Evolutionary conservation across 305 asterid species (phyloP), one percentile per base, ranked within the genome.

Genomic region (Solanum aculeatissimum): DNA sequence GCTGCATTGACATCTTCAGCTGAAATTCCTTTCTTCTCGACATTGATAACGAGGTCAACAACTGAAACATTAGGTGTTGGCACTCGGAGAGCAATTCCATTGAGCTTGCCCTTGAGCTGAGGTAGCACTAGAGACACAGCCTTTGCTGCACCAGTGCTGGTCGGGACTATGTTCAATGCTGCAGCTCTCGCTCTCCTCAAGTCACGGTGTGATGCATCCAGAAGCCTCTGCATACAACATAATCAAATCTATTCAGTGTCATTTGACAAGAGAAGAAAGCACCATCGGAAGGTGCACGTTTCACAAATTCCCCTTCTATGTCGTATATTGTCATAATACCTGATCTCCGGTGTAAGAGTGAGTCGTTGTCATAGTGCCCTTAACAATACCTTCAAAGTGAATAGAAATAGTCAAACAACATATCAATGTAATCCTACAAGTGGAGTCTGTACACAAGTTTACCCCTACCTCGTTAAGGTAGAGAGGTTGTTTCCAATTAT

Each of bases 321-420:
- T 21, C 8, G 6, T 49, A 7, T 6, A 45, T 29, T 7, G 32
- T 70, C 23, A 71, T 86, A 35, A 35, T 89, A 95, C 98, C 95
- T 95, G 98, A 90, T 96, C 99, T 65, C 99, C 98, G 10, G 99
- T 96, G 93, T 95, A 96, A 18, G 99, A 96, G 89, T 95, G 99
- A 19, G 99, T 96, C 65, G 98, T 96, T 77, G 98, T 96, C 99
- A 96, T 96, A 27, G 98, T 96, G 62, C 98, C 99, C 92, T 96
- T 96, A 80, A 92, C 98, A 85, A 96, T 96, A 79, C 99, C 99
- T 94, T 90, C 86, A 90, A 85, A 87, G 32, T 29, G 18, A 74
- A 82, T 19, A 7, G 21, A 23, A 62, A 63, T 47, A 29, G 10
- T 66, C 79, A 45, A 70, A 49, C 11, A 27, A 25, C 70, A 63